Base-by-base conservation (phyloP, 306 rosid species). In the Rosa lucieae region DNA sequence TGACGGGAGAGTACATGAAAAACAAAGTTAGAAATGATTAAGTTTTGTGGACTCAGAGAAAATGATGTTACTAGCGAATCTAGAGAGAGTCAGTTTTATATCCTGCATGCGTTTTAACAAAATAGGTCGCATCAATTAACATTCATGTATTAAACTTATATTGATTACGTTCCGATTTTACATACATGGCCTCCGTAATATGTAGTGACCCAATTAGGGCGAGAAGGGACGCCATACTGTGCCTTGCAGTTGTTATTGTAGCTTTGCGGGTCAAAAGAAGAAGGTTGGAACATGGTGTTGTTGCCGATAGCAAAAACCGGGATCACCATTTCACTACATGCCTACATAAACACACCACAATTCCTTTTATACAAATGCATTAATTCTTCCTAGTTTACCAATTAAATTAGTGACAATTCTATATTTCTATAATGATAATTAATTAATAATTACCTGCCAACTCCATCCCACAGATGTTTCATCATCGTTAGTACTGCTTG, bases 171-270 rank as follows among this genome's bases (percentile, higher is more conserved):
- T 32, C 35, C 35, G 15, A 14, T 52, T 52, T 6, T n/a, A 62
- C 95, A 53, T 82, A 90, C 97, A 68, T 90, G 86, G 74, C 93
- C 95, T 59, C 97, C 95, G 71, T 85, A 92, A 59, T 90, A 89
- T 56, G 85, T 83, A 43, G 89, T 86, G 73, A 82, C 78, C 95
- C 91, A 92, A 48, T 90, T 84, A 13, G 92, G 91, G 0, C 92
- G 87, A 79, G 97, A 90, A 17, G 82, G 77, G 61, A 92, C 91
- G 3, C 92, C 92, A 66, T 51, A 90, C n/a, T 0, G 0, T 0
- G 11, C 10, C 32, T 77, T 67, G 89, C 95, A 92, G 0, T 0
- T 10, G 13, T 73, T 12, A 12, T 26, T 76, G 76, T 17, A 88
- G 5, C 58, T 52, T 52, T 23, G 58, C 13, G 12, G 47, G 47